Evolutionary conservation across 2,329 filamentous ascomycete species (phyloP), one percentile per base, ranked within the genome.

Genomic region (Dactylellina cionopaga): DNA sequence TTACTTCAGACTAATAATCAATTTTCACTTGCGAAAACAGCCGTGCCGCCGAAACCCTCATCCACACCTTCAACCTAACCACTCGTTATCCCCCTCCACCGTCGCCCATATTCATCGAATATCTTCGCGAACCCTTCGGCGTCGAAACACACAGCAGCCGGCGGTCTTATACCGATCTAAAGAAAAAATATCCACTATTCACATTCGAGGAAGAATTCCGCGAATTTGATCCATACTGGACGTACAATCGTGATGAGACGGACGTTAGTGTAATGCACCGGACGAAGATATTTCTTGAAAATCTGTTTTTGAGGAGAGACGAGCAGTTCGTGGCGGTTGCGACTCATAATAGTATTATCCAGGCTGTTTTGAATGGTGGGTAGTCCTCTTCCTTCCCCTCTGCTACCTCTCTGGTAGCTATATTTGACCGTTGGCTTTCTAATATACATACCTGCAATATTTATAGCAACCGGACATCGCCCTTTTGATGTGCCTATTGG

Each of bases 251-350:
- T 60, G 68, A 72, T 44, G 68, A 72, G 43, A 64, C 51, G 10
- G 59, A 58, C 11, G 35, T 59, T 2, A 72, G 68, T 39, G 60
- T 64, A 4, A 17, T 65, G 22, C 68, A 72, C 33, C 52, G 68
- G 22, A 52, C 68, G 15, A 72, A 72, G 52, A 65, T 72, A 65
- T 72, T 72, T 13, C 52, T 72, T 5, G 68, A 72, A 15, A 72
- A 72, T 24, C 11, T 72, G 6, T 65, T 72, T 19, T 24, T 72
- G 4, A 52, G 68, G 35, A 64, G 68, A 29, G 51, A 5, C 19
- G 68, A 72, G 39, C 39, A 43, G 4, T 72, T 37, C 13, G 37
- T 72, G 6, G 68, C 68, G 5, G 39, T 72, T 59, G 59, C 59
- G 35, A 72, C 68, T 17, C 68, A 72, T 13, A 59, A 72, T 29